A percentile compares a stretch with the other conserved stretches of the same genome.
Evolutionary conservation across 148 eudicot species (phyloP).

Genomic region (Cornus kousa): DNA sequence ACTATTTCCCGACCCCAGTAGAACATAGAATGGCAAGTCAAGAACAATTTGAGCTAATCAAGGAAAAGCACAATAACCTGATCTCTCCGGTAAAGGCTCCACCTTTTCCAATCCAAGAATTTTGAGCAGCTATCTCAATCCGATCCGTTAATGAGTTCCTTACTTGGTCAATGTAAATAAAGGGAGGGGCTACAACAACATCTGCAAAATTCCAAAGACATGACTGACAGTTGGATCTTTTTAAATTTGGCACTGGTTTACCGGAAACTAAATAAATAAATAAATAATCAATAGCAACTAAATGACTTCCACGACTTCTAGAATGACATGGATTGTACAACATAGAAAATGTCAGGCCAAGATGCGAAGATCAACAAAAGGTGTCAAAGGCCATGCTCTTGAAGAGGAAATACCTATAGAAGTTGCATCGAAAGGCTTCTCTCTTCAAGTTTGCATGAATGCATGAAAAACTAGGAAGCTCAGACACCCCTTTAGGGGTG

Average conservation of each 20-base stretch:
- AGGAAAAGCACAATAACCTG: slow-evolving; percentile 45
- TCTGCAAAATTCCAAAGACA: slow-evolving; percentile 46
- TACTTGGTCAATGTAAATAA: slow-evolving; percentile 85
- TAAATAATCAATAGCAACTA: background rate
- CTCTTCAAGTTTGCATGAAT: background rate
- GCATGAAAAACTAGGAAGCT: no score
- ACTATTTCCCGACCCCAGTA: background rate
- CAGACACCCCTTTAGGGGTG: no score
- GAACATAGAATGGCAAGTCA: slow-evolving; percentile 6
- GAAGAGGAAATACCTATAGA: background rate
- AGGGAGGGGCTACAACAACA: slow-evolving; percentile 94
- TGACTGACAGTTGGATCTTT: background rate
- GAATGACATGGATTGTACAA: background rate
- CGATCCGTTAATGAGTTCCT: slow-evolving; percentile 73
- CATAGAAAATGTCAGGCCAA: background rate
- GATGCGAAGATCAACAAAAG: background rate
- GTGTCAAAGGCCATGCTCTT: background rate
- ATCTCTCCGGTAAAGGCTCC: slow-evolving; percentile 99
- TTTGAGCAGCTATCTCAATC: slow-evolving; percentile 87
- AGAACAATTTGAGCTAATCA: background rate
- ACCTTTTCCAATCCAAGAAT: slow-evolving; percentile 94
- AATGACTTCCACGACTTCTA: background rate
- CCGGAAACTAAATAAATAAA: background rate
- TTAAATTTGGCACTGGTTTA: background rate
- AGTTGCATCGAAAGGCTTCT: background rate